Evolutionary conservation across 2,329 filamentous ascomycete species (phyloP).

Genomic region (Tolypocladium nubicola): DNA sequence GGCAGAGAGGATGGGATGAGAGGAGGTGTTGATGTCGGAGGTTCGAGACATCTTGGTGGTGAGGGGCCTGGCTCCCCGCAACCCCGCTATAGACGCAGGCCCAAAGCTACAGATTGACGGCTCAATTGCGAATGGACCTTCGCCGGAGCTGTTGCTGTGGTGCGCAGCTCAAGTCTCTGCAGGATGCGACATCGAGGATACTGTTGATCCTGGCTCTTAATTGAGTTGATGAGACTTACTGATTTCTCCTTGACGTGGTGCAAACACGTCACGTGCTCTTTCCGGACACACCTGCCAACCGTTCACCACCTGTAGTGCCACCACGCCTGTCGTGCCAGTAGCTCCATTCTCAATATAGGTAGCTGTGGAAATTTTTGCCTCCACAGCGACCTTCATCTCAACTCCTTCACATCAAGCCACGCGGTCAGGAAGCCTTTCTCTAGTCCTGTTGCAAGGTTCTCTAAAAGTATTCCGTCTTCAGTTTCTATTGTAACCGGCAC

Average conservation of each 20-base stretch:
- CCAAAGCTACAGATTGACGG: neutral
- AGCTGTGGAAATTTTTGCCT: slow-evolving; percentile 4
- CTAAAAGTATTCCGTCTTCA: neutral
- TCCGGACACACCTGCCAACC: no score
- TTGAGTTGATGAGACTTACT: neutral
- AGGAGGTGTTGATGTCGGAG: neutral
- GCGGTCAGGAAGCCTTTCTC: neutral
- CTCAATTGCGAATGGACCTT: neutral
- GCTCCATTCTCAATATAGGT: neutral
- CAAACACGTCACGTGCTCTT: neutral
- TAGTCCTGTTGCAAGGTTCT: neutral
- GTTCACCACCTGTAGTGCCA: neutral
- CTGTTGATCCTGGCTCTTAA: neutral
- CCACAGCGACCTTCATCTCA: neutral
- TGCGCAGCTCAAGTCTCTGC: neutral
- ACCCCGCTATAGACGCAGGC: neutral
- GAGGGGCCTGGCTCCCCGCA: neutral
- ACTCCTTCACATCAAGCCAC: neutral
- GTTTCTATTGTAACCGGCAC: neutral
- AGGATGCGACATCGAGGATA: neutral
- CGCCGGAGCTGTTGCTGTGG: neutral
- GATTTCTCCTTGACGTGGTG: neutral
- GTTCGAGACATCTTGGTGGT: neutral
- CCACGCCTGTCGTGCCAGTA: neutral
- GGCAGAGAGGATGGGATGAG: neutral